phyloP scores from a whole-genome alignment of 352 stramenopile genomes.

The Phytopythium helicoides region DNA sequence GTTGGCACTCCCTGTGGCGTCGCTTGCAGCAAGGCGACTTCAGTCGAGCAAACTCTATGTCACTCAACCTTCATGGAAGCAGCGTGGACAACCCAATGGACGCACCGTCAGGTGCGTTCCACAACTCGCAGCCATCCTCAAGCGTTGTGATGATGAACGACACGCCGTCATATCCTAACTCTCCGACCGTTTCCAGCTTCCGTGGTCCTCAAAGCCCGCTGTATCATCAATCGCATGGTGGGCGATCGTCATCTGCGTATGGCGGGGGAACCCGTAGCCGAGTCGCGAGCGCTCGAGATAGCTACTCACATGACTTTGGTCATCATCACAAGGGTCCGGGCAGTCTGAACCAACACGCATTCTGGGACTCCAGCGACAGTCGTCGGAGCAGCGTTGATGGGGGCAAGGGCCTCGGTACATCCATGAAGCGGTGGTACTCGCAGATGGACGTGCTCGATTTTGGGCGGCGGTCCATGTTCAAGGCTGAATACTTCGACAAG shows the following conservation, averaged over 20 bases:
- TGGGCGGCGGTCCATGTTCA: conserved; percentile 72
- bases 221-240: conserved; percentile 16
- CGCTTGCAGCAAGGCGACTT: conserved; percentile 65
- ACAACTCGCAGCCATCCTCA: conserved; percentile 30
- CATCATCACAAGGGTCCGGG: neutral
- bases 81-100: conserved; percentile 24
- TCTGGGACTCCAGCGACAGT: conserved; percentile 34
- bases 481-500: conserved; percentile 72
- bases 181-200: conserved; percentile 54
- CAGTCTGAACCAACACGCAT: conserved; percentile 7
- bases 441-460: conserved; percentile 70
- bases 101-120: conserved; percentile 15
- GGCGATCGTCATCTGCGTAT: conserved; percentile 3
- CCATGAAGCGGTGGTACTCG: conserved; percentile 75
- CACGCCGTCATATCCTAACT: conserved; percentile 56
- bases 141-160: conserved; percentile 41
- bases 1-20: conserved; percentile 67
- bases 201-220: conserved; percentile 46
- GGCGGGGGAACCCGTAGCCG: conserved; percentile 16
- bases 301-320: conserved; percentile 4
- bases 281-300: conserved; percentile 27
- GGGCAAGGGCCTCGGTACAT: conserved; percentile 44
- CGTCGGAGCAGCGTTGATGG: conserved; percentile 43
- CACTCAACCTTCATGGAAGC: conserved; percentile 25
- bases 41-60: conserved; percentile 70